phyloP scores from a whole-genome alignment of 2,329 filamentous ascomycete genomes.

The Ophiostoma ulmi region DNA sequence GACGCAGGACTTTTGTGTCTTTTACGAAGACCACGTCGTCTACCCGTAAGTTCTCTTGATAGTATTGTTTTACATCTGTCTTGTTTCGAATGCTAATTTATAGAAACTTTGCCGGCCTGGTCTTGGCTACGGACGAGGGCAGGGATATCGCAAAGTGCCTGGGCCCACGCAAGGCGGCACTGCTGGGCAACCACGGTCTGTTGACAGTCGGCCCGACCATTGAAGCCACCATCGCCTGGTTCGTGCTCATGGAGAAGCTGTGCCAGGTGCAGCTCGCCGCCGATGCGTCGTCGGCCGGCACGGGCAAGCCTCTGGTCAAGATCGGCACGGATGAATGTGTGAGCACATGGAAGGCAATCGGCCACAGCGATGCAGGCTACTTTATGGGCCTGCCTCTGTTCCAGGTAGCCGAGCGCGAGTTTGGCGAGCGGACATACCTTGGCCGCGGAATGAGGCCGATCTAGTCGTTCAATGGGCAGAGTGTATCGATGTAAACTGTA shows the following conservation, averaged over 20 bases:
- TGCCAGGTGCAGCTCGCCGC: conserved; percentile 60
- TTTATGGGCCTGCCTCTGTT: conserved; percentile 30
- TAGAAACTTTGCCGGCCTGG: conserved; percentile 52
- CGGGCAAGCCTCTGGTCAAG: conserved; percentile 27
- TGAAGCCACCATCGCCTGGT: conserved; percentile 58
- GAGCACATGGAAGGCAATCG: conserved; percentile 28
- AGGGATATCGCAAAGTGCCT: conserved; percentile 42
- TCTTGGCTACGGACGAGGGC: conserved; percentile 53
- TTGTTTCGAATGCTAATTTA: background rate
- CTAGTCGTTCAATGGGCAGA: background rate
- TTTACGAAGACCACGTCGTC: conserved; percentile 53
- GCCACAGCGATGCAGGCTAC: conserved; percentile 24
- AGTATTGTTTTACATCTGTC: too few relatives aligned
- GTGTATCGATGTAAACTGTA: background rate
- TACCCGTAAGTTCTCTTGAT: conserved; percentile 36
- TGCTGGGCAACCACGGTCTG: conserved; percentile 59
- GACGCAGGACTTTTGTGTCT: conserved; percentile 51
- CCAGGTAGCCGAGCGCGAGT: conserved; percentile 29
- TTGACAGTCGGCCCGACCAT: conserved; percentile 56
- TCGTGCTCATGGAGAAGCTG: conserved; percentile 58
- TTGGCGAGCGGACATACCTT: conserved; percentile 29
- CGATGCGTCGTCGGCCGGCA: conserved; percentile 57
- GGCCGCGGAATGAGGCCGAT: conserved; percentile 26
- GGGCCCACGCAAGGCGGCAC: conserved; percentile 46
- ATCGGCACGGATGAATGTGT: conserved; percentile 35